Percentiles rank a stretch among this genome's conserved stretches.
Evolutionary conservation across 2,329 filamentous ascomycete species (phyloP).

Genomic region (Clonostachys rosea): DNA sequence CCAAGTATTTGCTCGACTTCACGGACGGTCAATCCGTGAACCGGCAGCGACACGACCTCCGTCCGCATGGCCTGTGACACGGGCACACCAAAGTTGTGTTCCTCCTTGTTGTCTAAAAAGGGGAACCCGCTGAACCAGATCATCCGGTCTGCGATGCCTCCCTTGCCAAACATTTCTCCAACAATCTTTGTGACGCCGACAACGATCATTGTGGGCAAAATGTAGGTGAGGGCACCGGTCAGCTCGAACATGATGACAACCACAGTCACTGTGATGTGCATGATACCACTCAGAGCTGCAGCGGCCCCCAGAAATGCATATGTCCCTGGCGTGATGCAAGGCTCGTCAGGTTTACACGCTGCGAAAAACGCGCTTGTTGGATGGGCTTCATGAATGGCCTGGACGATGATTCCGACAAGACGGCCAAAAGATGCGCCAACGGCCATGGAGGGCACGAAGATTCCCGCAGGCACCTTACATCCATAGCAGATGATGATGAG

Average conservation of each 20-base stretch:
- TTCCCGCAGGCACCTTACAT: constrained; percentile 95
- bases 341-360: constrained; percentile 82
- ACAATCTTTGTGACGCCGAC: constrained; percentile 96
- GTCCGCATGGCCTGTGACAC: constrained; percentile 87
- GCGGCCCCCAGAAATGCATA: constrained; percentile 94
- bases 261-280: constrained; percentile 95
- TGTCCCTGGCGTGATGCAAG: constrained; percentile 95
- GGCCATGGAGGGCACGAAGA: constrained; percentile 98
- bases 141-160: constrained; percentile 95
- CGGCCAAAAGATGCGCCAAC: constrained; percentile 92
- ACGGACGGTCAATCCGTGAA: constrained; percentile 68
- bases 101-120: constrained; percentile 95
- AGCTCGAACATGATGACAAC: constrained; percentile 99
- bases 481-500: constrained; percentile 95
- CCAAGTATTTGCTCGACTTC: constrained; percentile 72
- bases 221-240: constrained; percentile 95
- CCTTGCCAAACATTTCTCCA: constrained; percentile 85
- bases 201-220: constrained; percentile 97
- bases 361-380: constrained; percentile 82
- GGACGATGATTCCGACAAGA: constrained; percentile 90
- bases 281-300: constrained; percentile 89
- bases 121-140: constrained; percentile 99
- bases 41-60: constrained; percentile 69
- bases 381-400: constrained; percentile 80
- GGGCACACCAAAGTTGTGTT: constrained; percentile 92